Evolutionary conservation across 1,284 basidiomycete species (phyloP), one percentile per base, ranked within the genome.

Genomic region (Marasmius fiardii): DNA sequence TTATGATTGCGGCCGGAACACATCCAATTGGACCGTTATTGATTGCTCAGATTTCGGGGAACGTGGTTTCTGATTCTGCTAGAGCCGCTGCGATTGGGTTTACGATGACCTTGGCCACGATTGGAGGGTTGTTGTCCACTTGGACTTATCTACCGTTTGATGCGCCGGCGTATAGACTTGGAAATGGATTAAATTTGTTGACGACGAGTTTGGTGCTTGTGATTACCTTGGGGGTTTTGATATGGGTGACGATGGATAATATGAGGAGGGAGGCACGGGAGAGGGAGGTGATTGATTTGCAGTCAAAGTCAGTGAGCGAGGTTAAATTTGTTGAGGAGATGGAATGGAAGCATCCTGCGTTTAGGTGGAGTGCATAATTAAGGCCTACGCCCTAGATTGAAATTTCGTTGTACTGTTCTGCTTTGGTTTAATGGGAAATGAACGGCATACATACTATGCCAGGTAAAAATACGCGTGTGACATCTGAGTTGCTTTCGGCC

Each of bases 321-420:
- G n/a, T n/a, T n/a, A n/a, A n/a, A n/a, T n/a, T n/a, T n/a, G n/a
- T 51, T 20, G 49, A 51, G 28, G 28, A 34, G 12, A 12, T 51
- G 49, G 49, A 51, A n/a, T 51, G 49, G 49, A 51, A 51, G 21
- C 49, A 51, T 51, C 49, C 49, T 18, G 49, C 26, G 12, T 51
- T 34, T 18, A 16, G 49, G n/a, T 51, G 49, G 49, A 16, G 31
- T 3, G 14, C 49, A 34, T 51, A 31, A 51, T 47, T 47, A n/a
- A n/a, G n/a, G n/a, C n/a, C n/a, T n/a, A n/a, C n/a, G n/a, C n/a
- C n/a, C n/a, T n/a, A n/a, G n/a, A n/a, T n/a, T n/a, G n/a, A n/a
- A n/a, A n/a, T n/a, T n/a, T n/a, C n/a, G n/a, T n/a, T n/a, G n/a
- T n/a, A n/a, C n/a, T n/a, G n/a, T n/a, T n/a, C n/a, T n/a, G n/a